Conservation (phyloP, 1,284 basidiomycete species). For the Ganoderma multipileum region DNA sequence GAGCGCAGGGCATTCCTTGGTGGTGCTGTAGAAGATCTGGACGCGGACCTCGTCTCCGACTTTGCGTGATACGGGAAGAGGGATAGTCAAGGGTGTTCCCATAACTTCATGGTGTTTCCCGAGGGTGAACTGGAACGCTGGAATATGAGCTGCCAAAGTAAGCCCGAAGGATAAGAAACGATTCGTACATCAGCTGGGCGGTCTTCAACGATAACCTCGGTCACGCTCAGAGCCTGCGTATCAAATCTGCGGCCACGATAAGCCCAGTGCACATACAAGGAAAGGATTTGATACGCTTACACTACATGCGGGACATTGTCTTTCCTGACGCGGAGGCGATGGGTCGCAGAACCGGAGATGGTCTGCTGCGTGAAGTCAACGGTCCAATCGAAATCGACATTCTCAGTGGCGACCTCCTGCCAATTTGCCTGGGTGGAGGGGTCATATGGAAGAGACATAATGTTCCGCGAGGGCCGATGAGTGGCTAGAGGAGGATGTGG, state of each 20-base stretch:
- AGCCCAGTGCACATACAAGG: neutral
- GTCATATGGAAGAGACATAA: constrained; percentile 47
- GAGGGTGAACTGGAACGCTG: constrained; percentile 52
- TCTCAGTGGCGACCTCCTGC: constrained; percentile 66
- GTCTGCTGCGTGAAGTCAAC: constrained; percentile 78
- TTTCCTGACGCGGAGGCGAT: constrained; percentile 66
- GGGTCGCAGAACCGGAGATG: constrained; percentile 78
- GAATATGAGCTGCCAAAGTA: neutral
- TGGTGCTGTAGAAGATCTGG: constrained; percentile 77
- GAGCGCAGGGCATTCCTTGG: constrained; percentile 82
- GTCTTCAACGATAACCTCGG: constrained; percentile 63
- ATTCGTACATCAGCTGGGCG: constrained; percentile 52
- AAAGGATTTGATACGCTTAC: constrained; percentile 41
- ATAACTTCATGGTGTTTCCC: constrained; percentile 68
- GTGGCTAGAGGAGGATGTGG: neutral
- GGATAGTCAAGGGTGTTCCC: constrained; percentile 71
- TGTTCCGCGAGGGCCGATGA: neutral
- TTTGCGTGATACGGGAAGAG: constrained; percentile 50
- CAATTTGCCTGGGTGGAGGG: constrained; percentile 87
- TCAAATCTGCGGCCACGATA: constrained; percentile 61
- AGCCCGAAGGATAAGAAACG: neutral
- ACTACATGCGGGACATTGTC: constrained; percentile 72
- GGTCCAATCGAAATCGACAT: constrained; percentile 83
- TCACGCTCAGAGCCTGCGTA: constrained; percentile 76
- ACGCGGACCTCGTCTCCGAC: constrained; percentile 59